phyloP scores from a whole-genome alignment of 192 early-diverging fungal genomes.

The Coemansia aciculifera region DNA sequence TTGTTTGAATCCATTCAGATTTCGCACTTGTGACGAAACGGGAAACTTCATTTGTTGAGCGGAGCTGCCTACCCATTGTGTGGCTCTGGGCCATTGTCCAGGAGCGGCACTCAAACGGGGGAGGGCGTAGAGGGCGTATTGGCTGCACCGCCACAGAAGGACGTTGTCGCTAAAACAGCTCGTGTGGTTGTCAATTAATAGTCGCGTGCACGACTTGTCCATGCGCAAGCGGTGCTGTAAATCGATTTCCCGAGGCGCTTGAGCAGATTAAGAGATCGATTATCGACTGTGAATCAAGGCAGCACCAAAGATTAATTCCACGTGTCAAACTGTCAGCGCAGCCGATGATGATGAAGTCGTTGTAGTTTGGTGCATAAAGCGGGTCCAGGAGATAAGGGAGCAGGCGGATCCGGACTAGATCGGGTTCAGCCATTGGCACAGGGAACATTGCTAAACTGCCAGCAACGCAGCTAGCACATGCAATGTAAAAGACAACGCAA shows the following conservation, averaged over 20 bases:
- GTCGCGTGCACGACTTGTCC: not conserved
- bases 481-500: not conserved
- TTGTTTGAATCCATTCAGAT: not conserved
- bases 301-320: not conserved
- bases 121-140: not conserved
- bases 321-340: not conserved
- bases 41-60: slow-evolving; percentile 1
- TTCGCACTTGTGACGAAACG: not conserved
- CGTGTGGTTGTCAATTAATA: not conserved
- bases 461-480: not conserved
- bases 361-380: not conserved
- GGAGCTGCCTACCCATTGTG: not conserved
- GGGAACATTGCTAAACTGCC: slow-evolving; percentile 1
- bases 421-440: not conserved
- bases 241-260: not conserved
- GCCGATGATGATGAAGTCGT: not conserved
- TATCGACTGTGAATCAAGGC: not conserved
- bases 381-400: not conserved
- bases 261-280: not conserved
- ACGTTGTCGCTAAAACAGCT: not conserved
- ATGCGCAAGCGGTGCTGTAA: not conserved
- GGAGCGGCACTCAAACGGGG: not conserved
- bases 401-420: not conserved
- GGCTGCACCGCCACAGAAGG: not conserved
- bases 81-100: not conserved